These are phyloP conservation scores for Rhexocercosporidium sp. DNA, from an alignment of 2,329 filamentous ascomycete species.

Conservation along the genomic window DNA sequence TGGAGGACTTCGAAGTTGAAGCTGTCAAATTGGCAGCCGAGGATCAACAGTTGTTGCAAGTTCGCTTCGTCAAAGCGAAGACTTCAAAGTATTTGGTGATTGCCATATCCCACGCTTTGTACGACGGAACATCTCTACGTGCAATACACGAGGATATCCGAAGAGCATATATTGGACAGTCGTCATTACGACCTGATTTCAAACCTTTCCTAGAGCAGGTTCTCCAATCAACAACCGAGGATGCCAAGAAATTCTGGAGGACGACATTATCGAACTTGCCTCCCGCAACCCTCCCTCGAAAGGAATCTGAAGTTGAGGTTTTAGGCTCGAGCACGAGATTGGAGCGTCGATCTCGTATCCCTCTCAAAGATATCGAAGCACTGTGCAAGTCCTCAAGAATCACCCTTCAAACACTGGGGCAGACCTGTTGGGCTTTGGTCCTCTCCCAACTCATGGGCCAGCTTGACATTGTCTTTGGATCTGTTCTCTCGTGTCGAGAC, in stretches of 20 bases:
- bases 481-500: conserved; percentile 85
- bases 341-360: conserved; percentile 52
- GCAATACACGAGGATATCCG: conserved; percentile 75
- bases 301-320: conserved; percentile 19
- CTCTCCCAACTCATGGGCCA: conserved; percentile 66
- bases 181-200: conserved; percentile 52
- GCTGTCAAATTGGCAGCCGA: conserved; percentile 47
- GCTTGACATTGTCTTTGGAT: conserved; percentile 81
- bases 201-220: conserved; percentile 58
- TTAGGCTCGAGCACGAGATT: conserved; percentile 44
- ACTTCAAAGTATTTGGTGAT: conserved; percentile 56
- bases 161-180: conserved; percentile 61
- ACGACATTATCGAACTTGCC: conserved; percentile 63
- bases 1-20: conserved; percentile 47
- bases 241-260: conserved; percentile 71
- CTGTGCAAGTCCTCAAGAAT: conserved; percentile 72
- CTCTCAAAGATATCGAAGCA: conserved; percentile 48
- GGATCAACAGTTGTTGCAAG: conserved; percentile 52
- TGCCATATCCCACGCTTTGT: conserved; percentile 84
- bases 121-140: conserved; percentile 84
- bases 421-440: conserved; percentile 76
- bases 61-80: conserved; percentile 48
- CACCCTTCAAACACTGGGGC: conserved; percentile 78
- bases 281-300: conserved; percentile 47
- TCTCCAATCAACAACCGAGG: conserved; percentile 45